Evolutionary conservation across 345 rosid genomes (phyloP).

Genomic region (Gossypioides kirkii): DNA sequence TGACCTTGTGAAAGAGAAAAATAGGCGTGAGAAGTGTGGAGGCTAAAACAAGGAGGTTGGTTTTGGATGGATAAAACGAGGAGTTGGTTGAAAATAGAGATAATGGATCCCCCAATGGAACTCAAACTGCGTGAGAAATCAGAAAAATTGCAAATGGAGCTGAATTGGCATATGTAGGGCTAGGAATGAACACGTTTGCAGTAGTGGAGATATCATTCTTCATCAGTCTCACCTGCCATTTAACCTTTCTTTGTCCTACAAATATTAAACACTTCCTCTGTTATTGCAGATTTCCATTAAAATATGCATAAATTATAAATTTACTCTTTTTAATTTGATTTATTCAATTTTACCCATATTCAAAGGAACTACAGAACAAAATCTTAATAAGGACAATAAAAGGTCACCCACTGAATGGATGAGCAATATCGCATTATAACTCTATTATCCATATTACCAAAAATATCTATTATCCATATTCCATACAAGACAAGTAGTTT

Average conservation of each 20-base stretch:
- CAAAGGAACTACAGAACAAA: no score
- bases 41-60: background rate
- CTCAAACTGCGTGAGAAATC: background rate
- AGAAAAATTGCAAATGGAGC: background rate
- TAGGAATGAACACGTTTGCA: background rate
- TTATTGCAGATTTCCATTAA: no score
- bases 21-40: background rate
- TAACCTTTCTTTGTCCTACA: background rate
- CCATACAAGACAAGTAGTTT: no score
- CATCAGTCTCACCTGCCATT: background rate
- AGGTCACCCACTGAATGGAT: background rate
- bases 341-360: no score
- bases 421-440: background rate
- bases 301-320: no score
- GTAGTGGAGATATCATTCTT: background rate
- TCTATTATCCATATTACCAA: background rate
- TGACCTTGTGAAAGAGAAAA: background rate
- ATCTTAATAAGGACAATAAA: no score
- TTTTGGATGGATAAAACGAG: background rate
- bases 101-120: background rate
- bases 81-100: background rate
- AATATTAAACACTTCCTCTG: no score
- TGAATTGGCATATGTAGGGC: background rate
- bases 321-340: no score
- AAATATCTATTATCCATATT: background rate